A percentile compares a stretch with the other conserved stretches of the same genome.
Conservation (phyloP, 768 basidiomycete species). For the Harrya chromipes region DNA sequence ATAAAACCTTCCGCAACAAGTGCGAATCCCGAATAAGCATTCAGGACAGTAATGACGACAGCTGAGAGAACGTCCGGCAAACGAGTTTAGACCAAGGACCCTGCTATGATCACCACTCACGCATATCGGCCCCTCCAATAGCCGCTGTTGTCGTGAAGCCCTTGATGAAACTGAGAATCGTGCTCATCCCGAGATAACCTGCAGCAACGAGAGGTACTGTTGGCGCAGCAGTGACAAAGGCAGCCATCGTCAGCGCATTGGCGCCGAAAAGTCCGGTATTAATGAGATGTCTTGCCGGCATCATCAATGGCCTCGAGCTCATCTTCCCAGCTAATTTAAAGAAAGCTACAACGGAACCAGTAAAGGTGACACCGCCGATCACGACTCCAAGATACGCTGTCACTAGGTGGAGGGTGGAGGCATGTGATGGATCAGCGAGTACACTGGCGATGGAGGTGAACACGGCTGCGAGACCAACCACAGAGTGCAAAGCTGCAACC, state of each 20-base stretch:
- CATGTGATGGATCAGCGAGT: slow-evolving; percentile 63
- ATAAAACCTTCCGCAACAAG: slow-evolving; percentile 92
- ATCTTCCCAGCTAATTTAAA: slow-evolving; percentile 82
- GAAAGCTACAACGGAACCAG: slow-evolving; percentile 87
- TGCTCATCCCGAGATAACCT: slow-evolving; percentile 69
- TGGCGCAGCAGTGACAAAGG: slow-evolving; percentile 69
- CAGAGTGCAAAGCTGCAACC: slow-evolving; percentile 79
- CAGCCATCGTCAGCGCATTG: slow-evolving; percentile 71
- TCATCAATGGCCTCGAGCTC: slow-evolving; percentile 65
- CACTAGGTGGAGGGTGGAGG: slow-evolving; percentile 70
- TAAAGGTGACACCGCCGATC: slow-evolving; percentile 88
- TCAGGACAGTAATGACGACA: slow-evolving; percentile 87
- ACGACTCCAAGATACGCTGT: slow-evolving; percentile 85
- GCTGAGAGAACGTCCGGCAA: slow-evolving; percentile 41
- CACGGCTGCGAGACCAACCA: slow-evolving; percentile 88
- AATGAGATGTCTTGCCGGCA: slow-evolving; percentile 77
- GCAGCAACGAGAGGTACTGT: slow-evolving; percentile 73
- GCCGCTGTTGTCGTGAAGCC: slow-evolving; percentile 87
- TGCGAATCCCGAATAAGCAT: slow-evolving; percentile 89
- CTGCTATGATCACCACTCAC: slow-evolving; percentile 41
- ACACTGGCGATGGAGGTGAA: slow-evolving; percentile 84
- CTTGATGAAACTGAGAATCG: slow-evolving; percentile 77
- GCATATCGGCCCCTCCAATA: slow-evolving; percentile 94
- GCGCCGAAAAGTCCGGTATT: slow-evolving; percentile 69
- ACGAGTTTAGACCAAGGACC: not conserved